Evolutionary conservation across 2,329 filamentous ascomycete species (phyloP).

Genomic region (Lizonia empirigonia): DNA sequence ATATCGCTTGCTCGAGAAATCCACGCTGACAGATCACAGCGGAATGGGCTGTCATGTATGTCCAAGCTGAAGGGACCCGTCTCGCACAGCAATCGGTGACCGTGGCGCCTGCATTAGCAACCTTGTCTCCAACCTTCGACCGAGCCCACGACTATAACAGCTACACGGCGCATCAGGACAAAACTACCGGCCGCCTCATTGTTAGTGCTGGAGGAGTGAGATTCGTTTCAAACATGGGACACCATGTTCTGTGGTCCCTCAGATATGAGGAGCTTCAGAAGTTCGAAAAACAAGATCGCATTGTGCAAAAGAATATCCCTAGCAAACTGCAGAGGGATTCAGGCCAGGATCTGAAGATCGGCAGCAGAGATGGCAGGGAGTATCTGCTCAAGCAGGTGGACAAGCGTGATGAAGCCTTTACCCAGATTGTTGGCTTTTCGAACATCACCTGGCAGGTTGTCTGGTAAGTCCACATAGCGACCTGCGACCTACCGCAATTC

Average conservation of each 20-base stretch:
- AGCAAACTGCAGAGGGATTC: conserved; percentile 22
- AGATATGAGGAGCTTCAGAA: conserved; percentile 24
- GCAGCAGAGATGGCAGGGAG: conserved; percentile 15
- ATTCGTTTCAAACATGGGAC: conserved; percentile 22
- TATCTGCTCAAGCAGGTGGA: conserved; percentile 29
- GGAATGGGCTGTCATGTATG: conserved; percentile 44
- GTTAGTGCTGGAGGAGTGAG: conserved; percentile 25
- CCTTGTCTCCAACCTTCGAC: conserved; percentile 5
- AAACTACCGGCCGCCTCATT: conserved; percentile 24
- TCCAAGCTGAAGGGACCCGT: conserved; percentile 36
- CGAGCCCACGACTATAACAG: conserved; percentile 23
- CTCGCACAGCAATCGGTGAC: not conserved
- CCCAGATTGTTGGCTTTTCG: conserved; percentile 41
- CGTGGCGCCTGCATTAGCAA: not conserved
- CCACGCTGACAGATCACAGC: conserved; percentile 15
- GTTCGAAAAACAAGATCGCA: conserved; percentile 35
- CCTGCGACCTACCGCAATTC: not conserved
- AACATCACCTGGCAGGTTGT: conserved; percentile 36
- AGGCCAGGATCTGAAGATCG: conserved; percentile 31
- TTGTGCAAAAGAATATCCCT: conserved; percentile 26
- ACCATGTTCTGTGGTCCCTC: conserved; percentile 21
- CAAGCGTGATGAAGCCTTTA: conserved; percentile 37
- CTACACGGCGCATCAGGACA: conserved; percentile 26
- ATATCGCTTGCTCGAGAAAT: not conserved
- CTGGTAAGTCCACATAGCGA: conserved; percentile 24